Conservation (phyloP, 257 asterid genomes). For the Mitragyna speciosa region DNA sequence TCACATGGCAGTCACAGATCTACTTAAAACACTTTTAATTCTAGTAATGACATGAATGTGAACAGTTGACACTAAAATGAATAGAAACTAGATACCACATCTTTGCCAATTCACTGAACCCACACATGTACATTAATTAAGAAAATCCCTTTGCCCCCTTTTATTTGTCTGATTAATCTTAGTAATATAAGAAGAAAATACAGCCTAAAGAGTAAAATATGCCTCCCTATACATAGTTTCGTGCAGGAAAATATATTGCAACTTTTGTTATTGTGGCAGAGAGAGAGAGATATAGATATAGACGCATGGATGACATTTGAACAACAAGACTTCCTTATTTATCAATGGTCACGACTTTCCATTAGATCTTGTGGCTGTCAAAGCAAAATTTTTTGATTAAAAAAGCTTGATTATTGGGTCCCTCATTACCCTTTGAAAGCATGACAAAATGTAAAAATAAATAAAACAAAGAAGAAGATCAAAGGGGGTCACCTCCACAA, state of each 20-base stretch:
- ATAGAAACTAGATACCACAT: background rate
- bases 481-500: background rate
- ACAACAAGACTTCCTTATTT: constrained; percentile 19
- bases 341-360: background rate
- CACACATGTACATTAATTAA: background rate
- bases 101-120: background rate
- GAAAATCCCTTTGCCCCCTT: background rate
- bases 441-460: background rate
- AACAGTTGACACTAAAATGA: background rate
- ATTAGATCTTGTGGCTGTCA: constrained; percentile 7
- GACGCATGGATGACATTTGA: constrained; percentile 11
- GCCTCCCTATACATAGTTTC: background rate
- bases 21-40: background rate
- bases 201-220: constrained; percentile 3
- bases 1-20: background rate
- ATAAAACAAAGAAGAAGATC: background rate
- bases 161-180: background rate
- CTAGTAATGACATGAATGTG: background rate
- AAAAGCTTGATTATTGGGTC: background rate
- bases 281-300: background rate
- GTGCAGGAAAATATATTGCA: too few species aligned
- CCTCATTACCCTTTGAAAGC: background rate
- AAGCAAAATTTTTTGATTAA: background rate
- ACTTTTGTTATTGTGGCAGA: background rate
- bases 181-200: background rate